These are phyloP conservation scores for Candida peoriensis DNA, from an alignment of 805 yeast species.

Conservation along the genomic window DNA sequence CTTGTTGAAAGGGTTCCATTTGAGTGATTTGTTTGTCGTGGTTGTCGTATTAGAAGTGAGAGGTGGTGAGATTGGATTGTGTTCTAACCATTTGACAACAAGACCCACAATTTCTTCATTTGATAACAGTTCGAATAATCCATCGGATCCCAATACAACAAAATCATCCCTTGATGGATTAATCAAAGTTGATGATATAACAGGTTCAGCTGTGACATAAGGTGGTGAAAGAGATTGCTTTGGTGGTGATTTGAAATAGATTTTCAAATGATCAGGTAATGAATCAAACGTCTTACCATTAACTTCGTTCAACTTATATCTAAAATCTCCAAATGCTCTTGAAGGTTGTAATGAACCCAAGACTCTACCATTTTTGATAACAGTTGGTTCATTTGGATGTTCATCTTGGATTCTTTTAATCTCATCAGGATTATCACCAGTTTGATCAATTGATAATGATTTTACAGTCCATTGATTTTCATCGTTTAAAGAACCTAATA, in stretches of 20 bases:
- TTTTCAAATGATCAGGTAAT: constrained; percentile 72
- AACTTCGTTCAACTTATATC: constrained; percentile 75
- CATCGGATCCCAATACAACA: constrained; percentile 90
- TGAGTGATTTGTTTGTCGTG: constrained; percentile 11
- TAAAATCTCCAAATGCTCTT: constrained; percentile 95
- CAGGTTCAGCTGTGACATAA: constrained; percentile 96
- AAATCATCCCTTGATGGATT: constrained; percentile 72
- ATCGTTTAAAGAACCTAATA: constrained; percentile 66
- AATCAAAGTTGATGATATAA: constrained; percentile 74
- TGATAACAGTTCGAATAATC: constrained; percentile 83
- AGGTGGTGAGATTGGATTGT: constrained; percentile 41
- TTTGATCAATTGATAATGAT: constrained; percentile 85
- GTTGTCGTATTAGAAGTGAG: constrained; percentile 12
- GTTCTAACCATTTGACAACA: constrained; percentile 91
- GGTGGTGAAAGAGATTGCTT: constrained; percentile 82
- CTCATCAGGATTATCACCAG: constrained; percentile 87
- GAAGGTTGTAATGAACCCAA: constrained; percentile 93
- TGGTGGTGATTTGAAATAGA: constrained; percentile 78
- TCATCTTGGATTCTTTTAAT: constrained; percentile 76
- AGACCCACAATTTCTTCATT: constrained; percentile 91
- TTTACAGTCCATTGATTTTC: constrained; percentile 80
- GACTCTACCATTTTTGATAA: constrained; percentile 80
- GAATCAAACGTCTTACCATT: constrained; percentile 38
- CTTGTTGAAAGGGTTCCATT: constrained; percentile 18
- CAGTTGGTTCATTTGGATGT: constrained; percentile 83